A percentile compares a stretch with the other conserved stretches of the same genome.
Conservation (phyloP, 2,329 filamentous ascomycete genomes). For the Alternaria triticina region DNA sequence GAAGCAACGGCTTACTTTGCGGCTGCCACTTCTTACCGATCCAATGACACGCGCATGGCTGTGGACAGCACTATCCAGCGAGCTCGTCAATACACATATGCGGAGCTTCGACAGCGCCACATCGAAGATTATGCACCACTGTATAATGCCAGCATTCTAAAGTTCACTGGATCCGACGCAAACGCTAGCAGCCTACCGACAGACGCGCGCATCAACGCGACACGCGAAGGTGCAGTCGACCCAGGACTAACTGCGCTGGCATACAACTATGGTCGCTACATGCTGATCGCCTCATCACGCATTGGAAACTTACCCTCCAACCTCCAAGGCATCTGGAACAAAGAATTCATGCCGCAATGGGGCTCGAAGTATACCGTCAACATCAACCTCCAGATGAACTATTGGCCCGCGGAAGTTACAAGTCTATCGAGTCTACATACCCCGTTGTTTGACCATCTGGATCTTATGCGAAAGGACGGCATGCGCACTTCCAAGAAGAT, state of each 20-base stretch:
- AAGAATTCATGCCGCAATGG: slow-evolving; percentile 52
- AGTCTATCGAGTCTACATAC: slow-evolving; percentile 47
- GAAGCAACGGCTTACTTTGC: slow-evolving; percentile 48
- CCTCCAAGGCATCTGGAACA: slow-evolving; percentile 56
- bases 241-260: slow-evolving; percentile 41
- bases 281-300: slow-evolving; percentile 47
- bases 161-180: not conserved
- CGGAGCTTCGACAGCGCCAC: slow-evolving; percentile 38
- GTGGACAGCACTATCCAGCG: slow-evolving; percentile 31
- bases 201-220: slow-evolving; percentile 4
- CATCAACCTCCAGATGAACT: slow-evolving; percentile 63
- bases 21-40: slow-evolving; percentile 51
- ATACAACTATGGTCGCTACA: slow-evolving; percentile 50
- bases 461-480: slow-evolving; percentile 46
- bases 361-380: slow-evolving; percentile 60
- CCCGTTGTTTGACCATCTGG: slow-evolving; percentile 52
- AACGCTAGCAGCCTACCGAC: slow-evolving; percentile 3
- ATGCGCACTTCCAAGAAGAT: slow-evolving; percentile 13
- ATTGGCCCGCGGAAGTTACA: slow-evolving; percentile 49
- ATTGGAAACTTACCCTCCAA: slow-evolving; percentile 49
- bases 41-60: slow-evolving; percentile 30
- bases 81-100: slow-evolving; percentile 24
- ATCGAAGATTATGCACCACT: slow-evolving; percentile 36
- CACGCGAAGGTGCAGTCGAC: slow-evolving; percentile 8
- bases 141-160: slow-evolving; percentile 10